A percentile compares a stretch with the other conserved stretches of the same genome.
phyloP scores from a whole-genome alignment of 805 yeast genomes.

The Metschnikowia colocasiae region DNA sequence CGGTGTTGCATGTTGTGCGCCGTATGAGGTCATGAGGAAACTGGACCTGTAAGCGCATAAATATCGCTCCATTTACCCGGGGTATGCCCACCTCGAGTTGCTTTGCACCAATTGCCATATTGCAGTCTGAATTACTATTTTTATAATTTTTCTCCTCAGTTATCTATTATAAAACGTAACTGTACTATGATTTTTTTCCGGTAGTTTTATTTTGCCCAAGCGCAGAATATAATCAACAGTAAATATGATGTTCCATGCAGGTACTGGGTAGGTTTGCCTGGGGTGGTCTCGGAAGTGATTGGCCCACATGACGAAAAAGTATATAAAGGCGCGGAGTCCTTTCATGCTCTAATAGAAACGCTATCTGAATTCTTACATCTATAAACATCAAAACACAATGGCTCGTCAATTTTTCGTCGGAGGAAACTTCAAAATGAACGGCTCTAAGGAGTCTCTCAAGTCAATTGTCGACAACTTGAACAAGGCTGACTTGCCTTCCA shows the following conservation, averaged over 20 bases:
- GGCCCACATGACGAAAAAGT: conserved; percentile 11
- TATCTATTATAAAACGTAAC: not conserved
- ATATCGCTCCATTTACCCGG: conserved; percentile 2
- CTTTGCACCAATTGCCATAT: not conserved
- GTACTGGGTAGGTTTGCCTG: conserved; percentile 6
- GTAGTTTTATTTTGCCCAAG: too few relatives aligned
- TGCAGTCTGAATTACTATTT: not conserved
- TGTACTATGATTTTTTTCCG: not conserved
- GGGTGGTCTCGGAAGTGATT: conserved; percentile 12
- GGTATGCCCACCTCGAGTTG: not conserved
- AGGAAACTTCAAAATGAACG: conserved; percentile 99
- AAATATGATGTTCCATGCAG: conserved; percentile 3
- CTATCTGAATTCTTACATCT: not conserved
- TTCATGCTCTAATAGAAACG: not conserved
- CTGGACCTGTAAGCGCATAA: conserved; percentile 4
- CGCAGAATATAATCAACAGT: not conserved
- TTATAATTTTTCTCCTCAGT: too few relatives aligned
- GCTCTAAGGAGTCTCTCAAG: conserved; percentile 80
- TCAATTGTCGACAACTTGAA: conserved; percentile 81
- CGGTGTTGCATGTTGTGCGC: not conserved
- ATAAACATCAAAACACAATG: conserved; percentile 32
- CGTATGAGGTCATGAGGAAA: not conserved
- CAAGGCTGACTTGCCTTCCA: conserved; percentile 65
- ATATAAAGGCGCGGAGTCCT: conserved; percentile 9
- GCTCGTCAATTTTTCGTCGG: conserved; percentile 96